Percentiles rank a stretch among this genome's conserved stretches.
Evolutionary conservation across 331 rosid genomes (phyloP).

Genomic region (Malus hybrid): DNA sequence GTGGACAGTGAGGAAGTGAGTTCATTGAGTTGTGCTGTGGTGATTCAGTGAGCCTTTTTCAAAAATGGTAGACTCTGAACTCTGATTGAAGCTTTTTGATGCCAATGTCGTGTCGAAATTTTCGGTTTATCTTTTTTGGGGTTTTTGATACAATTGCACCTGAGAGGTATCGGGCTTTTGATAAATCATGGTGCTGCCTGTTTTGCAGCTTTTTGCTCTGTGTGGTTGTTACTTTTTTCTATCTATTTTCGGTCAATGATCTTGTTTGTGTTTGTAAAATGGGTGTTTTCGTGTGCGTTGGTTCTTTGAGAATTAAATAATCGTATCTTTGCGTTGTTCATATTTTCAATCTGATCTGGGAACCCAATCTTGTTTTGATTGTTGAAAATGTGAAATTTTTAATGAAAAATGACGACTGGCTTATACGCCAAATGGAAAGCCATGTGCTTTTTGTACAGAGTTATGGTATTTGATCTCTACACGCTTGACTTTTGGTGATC

Average conservation of each 20-base stretch:
- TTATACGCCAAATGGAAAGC: not conserved
- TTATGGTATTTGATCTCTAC: not conserved
- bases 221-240: not conserved
- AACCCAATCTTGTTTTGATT: not conserved
- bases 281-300: not conserved
- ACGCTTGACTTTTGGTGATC: not conserved
- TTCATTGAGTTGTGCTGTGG: constrained; percentile 10
- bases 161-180: not conserved
- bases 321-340: not conserved
- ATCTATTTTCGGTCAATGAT: not conserved
- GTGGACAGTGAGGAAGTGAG: constrained; percentile 2
- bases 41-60: constrained; percentile 7
- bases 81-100: constrained; percentile 22
- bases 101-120: constrained; percentile 10
- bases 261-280: not conserved
- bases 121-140: not conserved
- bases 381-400: not conserved
- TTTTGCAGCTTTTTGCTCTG: not conserved
- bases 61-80: constrained; percentile 40
- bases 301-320: not conserved
- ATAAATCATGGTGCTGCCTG: not conserved
- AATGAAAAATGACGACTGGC: not conserved
- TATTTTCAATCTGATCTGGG: not conserved
- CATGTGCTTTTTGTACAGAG: not conserved
- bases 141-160: not conserved